Evolutionary conservation across 495 filamentous ascomycete genomes (phyloP).

Genomic region (Penicillium bovifimosum): DNA sequence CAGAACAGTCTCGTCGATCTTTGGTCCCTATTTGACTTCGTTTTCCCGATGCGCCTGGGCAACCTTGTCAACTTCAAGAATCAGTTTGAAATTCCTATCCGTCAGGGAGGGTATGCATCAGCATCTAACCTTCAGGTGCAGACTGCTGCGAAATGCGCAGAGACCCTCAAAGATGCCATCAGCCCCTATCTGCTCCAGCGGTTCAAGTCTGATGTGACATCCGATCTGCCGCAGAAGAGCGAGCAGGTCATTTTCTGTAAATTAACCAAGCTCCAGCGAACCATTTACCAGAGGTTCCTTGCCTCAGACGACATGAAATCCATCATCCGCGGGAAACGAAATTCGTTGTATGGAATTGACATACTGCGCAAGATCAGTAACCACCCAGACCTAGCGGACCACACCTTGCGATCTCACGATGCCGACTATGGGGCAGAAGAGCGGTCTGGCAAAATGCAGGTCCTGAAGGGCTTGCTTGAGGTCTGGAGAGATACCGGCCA

Average conservation of each 20-base stretch:
- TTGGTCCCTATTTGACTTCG: slow-evolving; percentile 95
- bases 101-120: slow-evolving; percentile 85
- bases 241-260: slow-evolving; percentile 96
- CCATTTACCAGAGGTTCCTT: slow-evolving; percentile 76
- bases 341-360: slow-evolving; percentile 83
- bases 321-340: slow-evolving; percentile 66
- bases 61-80: slow-evolving; percentile 83
- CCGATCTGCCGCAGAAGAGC: slow-evolving; percentile 88
- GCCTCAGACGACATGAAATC: slow-evolving; percentile 72
- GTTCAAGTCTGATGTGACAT: slow-evolving; percentile 87
- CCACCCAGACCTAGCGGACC: slow-evolving; percentile 81
- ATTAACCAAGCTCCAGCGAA: slow-evolving; percentile 68
- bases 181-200: slow-evolving; percentile 90
- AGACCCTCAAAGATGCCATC: slow-evolving; percentile 84
- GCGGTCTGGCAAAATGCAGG: slow-evolving; percentile 93
- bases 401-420: slow-evolving; percentile 52
- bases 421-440: slow-evolving; percentile 61
- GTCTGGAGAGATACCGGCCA: slow-evolving; percentile 84
- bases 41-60: slow-evolving; percentile 91
- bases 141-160: slow-evolving; percentile 84
- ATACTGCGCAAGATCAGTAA: slow-evolving; percentile 95
- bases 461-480: slow-evolving; percentile 74
- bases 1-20: slow-evolving; percentile 96
- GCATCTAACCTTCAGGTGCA: slow-evolving; percentile 88
- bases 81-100: slow-evolving; percentile 89